Evolutionary conservation across 345 rosid genomes (phyloP), one percentile per base, ranked within the genome.

Genomic region (Rhizophora apiculata): DNA sequence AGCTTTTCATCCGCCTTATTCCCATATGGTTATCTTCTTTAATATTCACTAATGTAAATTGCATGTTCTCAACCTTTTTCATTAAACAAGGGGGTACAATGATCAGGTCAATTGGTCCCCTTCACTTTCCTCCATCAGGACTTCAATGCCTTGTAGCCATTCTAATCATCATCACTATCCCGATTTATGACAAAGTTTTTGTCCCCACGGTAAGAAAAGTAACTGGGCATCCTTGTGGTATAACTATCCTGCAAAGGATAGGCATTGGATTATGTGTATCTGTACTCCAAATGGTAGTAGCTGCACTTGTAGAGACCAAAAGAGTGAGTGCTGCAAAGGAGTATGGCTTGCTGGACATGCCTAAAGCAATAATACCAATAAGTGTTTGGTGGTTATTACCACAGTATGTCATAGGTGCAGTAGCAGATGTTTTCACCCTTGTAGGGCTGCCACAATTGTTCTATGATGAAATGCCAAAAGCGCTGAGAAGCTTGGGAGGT

Each of bases 401-500:
- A 0, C 98, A 91, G 24, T 91, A 91, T 68, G 64, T 87, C 30
- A 74, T 91, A 4, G 70, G 79, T 0, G 95, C 87, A 29, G 10
- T 86, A 1, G 83, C 82, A 4, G 98, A 94, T 36, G 88, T 78
- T 2, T 89, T 91, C 75, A 68, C 88, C 5, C 69, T 94, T 9
- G 85, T 94, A 20, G 97, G 98, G 21, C 66, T 94, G 69, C 95
- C 87, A 75, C 89, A 91, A 76, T 37, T 94, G 78, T 91, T 91
- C 81, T 94, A 94, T 67, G 93, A 87, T 68, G 91, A 94, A 71
- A 80, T 94, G 89, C 98, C 98, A 0, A 90, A 82, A 49, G 55
- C 63, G 2, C 85, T 89, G 96, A 83, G 97, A 78, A 94, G 97
- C 71, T 43, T 91, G 13, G 98, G 97, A 8, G 98, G 97, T 2